A percentile compares a stretch with the other conserved stretches of the same genome.
These are phyloP conservation scores for Stachybotrys elegans DNA, from an alignment of 2,329 filamentous ascomycete species.

Conservation along the genomic window DNA sequence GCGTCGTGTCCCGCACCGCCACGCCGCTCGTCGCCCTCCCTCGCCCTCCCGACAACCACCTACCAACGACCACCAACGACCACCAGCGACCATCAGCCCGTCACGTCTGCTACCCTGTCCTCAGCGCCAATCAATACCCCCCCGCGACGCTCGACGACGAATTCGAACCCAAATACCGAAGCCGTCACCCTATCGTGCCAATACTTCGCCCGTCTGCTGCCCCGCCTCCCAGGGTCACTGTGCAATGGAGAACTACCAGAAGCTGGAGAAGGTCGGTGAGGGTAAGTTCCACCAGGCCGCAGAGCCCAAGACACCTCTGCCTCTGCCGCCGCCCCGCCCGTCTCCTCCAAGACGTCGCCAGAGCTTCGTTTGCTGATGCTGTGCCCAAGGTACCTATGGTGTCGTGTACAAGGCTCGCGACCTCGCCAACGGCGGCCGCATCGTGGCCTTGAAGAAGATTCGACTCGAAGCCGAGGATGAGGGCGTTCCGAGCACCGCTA, in stretches of 20 bases:
- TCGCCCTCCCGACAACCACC: no score
- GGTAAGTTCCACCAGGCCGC: constrained; percentile 47
- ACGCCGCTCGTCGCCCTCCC: no score
- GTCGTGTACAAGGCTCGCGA: constrained; percentile 94
- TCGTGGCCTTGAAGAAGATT: constrained; percentile 93
- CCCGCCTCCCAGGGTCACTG: constrained; percentile 3
- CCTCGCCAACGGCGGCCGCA: constrained; percentile 73
- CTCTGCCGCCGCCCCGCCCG: not conserved
- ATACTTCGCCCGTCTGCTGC: no score
- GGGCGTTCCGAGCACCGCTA: constrained; percentile 86
- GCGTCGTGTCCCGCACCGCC: no score
- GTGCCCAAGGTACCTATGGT: constrained; percentile 72
- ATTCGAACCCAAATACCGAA: no score
- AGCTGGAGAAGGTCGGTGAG: constrained; percentile 94
- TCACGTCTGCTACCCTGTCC: not conserved
- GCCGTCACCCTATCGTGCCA: no score
- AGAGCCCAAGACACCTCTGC: not conserved
- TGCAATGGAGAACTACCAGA: constrained; percentile 90
- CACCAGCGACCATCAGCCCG: no score
- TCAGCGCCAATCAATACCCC: not conserved
- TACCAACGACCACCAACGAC: no score
- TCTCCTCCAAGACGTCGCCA: constrained; percentile 4
- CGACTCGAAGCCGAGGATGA: constrained; percentile 93
- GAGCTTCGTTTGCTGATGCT: constrained; percentile 3
- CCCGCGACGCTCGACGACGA: not conserved